Percentiles rank a stretch among this genome's conserved stretches.
These are phyloP conservation scores for Puccinia horiana DNA, from an alignment of 1,284 basidiomycete genomes.

Conservation along the genomic window DNA sequence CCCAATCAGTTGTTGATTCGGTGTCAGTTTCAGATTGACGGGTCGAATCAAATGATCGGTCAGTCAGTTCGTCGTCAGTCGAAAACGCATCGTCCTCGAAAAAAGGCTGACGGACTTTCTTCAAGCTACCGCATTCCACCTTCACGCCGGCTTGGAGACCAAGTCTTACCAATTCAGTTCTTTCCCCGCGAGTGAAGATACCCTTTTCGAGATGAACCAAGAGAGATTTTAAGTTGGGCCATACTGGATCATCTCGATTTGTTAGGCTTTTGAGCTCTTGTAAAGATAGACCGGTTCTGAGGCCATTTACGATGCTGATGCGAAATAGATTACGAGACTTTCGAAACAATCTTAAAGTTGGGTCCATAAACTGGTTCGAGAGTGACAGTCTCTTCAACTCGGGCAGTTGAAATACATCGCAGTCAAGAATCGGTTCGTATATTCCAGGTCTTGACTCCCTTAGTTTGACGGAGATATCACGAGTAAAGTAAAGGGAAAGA, in stretches of 20 bases:
- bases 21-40: too few relatives aligned
- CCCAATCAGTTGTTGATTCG: too few relatives aligned
- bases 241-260: background rate
- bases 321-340: background rate
- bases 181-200: background rate
- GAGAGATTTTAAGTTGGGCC: background rate
- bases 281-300: background rate
- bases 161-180: background rate
- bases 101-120: background rate
- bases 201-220: background rate
- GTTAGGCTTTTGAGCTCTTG: background rate
- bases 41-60: background rate
- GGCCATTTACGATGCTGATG: background rate
- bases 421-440: background rate
- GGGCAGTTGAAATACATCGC: background rate
- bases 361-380: background rate
- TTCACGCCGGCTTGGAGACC: background rate
- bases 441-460: background rate
- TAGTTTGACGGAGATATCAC: background rate
- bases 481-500: background rate
- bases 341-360: background rate
- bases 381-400: background rate
- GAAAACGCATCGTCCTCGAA: background rate
- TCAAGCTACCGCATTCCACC: background rate
- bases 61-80: background rate